Percentiles rank a stretch among this genome's conserved stretches.
Conservation (phyloP, 495 filamentous ascomycete species). For the Neurospora hispaniola region DNA sequence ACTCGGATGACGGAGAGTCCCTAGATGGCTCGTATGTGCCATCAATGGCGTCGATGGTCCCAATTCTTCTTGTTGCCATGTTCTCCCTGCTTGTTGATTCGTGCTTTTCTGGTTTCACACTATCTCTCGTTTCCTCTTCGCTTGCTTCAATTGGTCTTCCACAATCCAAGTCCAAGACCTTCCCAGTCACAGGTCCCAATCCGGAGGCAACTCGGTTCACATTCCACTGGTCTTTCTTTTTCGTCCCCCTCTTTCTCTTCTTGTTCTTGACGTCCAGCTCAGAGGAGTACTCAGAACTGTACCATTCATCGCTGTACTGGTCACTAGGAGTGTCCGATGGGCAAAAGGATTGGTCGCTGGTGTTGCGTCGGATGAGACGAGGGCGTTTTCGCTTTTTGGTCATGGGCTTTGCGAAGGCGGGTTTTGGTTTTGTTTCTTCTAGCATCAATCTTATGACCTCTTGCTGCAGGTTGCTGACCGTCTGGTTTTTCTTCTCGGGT, state of each 20-base stretch:
- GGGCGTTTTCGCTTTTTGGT: background rate
- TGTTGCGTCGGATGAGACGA: background rate
- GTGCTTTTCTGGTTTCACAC: too few relatives aligned
- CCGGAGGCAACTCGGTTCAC: background rate
- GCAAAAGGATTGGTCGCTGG: background rate
- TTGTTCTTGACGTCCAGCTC: background rate
- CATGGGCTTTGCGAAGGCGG: background rate
- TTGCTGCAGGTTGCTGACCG: background rate
- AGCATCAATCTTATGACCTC: background rate
- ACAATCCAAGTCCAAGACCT: background rate
- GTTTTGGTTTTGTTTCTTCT: background rate
- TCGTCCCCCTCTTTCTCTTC: background rate
- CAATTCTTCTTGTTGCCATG: background rate
- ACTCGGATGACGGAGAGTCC: background rate
- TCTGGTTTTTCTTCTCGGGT: background rate
- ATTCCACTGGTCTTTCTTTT: background rate
- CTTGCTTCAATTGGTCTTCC: background rate
- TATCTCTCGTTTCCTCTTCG: too few relatives aligned
- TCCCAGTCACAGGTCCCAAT: background rate
- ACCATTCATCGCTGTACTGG: background rate
- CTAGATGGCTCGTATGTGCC: background rate
- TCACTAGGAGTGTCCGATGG: background rate
- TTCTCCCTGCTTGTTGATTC: background rate
- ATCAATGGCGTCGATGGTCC: background rate
- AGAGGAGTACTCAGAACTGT: background rate